Conservation (phyloP, 805 yeast genomes). For the Nakazawaea holstii region DNA sequence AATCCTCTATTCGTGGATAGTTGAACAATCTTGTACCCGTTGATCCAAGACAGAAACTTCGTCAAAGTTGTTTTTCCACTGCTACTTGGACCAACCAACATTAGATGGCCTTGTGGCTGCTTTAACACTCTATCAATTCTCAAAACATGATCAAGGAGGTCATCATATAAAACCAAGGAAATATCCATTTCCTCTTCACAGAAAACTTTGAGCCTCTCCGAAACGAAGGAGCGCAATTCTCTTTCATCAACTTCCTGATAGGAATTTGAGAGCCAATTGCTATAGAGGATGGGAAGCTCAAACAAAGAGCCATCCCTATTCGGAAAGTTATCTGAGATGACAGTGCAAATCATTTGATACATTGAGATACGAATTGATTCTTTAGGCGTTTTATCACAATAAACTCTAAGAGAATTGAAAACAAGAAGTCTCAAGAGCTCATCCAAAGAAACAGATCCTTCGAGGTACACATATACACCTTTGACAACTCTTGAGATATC, state of each 20-base stretch:
- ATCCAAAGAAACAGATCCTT: slow-evolving; percentile 28
- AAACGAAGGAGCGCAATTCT: slow-evolving; percentile 48
- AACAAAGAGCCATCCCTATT: slow-evolving; percentile 32
- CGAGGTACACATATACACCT: slow-evolving; percentile 49
- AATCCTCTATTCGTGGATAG: slow-evolving; percentile 53
- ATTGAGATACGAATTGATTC: slow-evolving; percentile 47
- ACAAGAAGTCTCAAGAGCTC: slow-evolving; percentile 64
- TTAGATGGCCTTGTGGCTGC: slow-evolving; percentile 87
- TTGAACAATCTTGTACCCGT: slow-evolving; percentile 61
- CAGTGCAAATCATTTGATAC: slow-evolving; percentile 25
- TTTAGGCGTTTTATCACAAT: slow-evolving; percentile 62
- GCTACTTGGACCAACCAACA: slow-evolving; percentile 76
- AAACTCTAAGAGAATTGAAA: slow-evolving; percentile 76
- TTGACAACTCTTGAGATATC: slow-evolving; percentile 85
- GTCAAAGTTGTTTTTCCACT: slow-evolving; percentile 77
- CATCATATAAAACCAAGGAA: slow-evolving; percentile 58
- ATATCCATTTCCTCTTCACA: slow-evolving; percentile 73
- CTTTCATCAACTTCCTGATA: slow-evolving; percentile 50
- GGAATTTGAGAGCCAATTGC: slow-evolving; percentile 67
- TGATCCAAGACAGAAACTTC: slow-evolving; percentile 88
- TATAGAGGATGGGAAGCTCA: slow-evolving; percentile 53
- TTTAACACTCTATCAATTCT: slow-evolving; percentile 76
- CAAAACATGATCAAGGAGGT: slow-evolving; percentile 66
- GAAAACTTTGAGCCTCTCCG: slow-evolving; percentile 61
- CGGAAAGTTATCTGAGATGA: slow-evolving; percentile 39